Evolutionary conservation across 352 stramenopile species (phyloP), one percentile per base, ranked within the genome.

Genomic region (Aphanomyces stellatus): DNA sequence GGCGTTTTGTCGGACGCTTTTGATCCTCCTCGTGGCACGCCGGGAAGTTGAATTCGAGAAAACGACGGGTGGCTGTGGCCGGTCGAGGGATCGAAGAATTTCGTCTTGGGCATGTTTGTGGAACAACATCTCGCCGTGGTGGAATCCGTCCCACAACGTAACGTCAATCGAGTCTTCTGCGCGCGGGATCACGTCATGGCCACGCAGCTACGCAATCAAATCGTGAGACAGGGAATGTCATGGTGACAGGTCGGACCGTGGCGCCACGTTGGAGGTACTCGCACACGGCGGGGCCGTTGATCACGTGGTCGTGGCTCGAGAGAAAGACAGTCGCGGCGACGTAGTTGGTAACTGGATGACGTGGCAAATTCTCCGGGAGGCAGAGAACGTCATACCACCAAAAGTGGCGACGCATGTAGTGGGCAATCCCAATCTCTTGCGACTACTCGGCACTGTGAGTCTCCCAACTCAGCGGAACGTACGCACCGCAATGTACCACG

Each of bases 331-430:
- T 34, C 27, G 49, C 4, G 17, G 49, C 49, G 22, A 35, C 49
- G 49, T 57, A 19, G 25, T 35, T 57, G 22, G 49, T 57, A 1
- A 37, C 30, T 22, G 49, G 49, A 30, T 57, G 22, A 30, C 49
- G 49, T 35, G 49, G 49, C 49, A 57, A 34, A 2, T 57, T 22
- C 49, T 57, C 49, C 10, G 49, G 49, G 49, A 57, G 33, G 49
- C 49, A 57, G 19, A 57, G 19, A 30, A 40, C 33, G 49, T 34
- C 30, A 24, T 57, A 57, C 49, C 49, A 57, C 25, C 30, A 57
- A 57, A 57, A 57, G 49, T 57, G 49, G 30, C 49, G 49, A 6
- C 49, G 49, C 25, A 57, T 33, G 19, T 34, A 15, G 25, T 57
- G 49, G 17, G 28, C 49, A 37, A 57, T 57, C 17, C 30, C 19